phyloP scores from a whole-genome alignment of 495 filamentous ascomycete species.

The Cenococcum geophilum region DNA sequence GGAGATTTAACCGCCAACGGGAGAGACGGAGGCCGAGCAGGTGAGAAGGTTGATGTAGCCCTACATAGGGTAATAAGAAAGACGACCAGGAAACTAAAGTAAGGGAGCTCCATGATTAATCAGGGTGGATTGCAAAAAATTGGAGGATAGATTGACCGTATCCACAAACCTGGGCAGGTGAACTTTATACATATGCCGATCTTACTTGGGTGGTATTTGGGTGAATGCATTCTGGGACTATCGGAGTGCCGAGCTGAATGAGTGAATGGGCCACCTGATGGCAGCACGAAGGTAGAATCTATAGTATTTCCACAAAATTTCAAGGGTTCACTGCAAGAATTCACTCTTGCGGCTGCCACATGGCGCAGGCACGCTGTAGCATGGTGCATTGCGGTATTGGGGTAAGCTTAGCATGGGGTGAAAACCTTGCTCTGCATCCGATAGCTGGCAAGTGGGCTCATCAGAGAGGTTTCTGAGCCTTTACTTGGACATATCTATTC shows the following conservation, averaged over 20 bases:
- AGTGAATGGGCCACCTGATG: too few species aligned
- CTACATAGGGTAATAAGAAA: neutral
- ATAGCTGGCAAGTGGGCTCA: neutral
- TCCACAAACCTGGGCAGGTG: too few species aligned
- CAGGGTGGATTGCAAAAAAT: neutral
- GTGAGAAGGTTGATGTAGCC: slow-evolving; percentile 45
- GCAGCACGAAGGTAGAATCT: too few species aligned
- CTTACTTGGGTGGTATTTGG: neutral
- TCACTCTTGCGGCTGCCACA: neutral
- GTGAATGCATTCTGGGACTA: too few species aligned
- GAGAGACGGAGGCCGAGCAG: slow-evolving; percentile 51
- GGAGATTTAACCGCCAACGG: slow-evolving; percentile 55
- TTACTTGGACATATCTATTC: neutral
- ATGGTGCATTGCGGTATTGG: neutral
- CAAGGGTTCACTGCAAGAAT: too few species aligned
- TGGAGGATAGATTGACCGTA: neutral
- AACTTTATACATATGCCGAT: neutral
- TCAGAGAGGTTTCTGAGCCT: neutral
- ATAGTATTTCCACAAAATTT: too few species aligned
- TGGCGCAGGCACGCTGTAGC: neutral
- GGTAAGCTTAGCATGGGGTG: neutral
- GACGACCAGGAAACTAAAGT: neutral
- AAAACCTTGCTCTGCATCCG: neutral
- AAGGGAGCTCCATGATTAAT: neutral
- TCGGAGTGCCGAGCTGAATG: too few species aligned